These are phyloP conservation scores for Phylloporus arenicola DNA, from an alignment of 768 basidiomycete genomes.

Conservation along the genomic window DNA sequence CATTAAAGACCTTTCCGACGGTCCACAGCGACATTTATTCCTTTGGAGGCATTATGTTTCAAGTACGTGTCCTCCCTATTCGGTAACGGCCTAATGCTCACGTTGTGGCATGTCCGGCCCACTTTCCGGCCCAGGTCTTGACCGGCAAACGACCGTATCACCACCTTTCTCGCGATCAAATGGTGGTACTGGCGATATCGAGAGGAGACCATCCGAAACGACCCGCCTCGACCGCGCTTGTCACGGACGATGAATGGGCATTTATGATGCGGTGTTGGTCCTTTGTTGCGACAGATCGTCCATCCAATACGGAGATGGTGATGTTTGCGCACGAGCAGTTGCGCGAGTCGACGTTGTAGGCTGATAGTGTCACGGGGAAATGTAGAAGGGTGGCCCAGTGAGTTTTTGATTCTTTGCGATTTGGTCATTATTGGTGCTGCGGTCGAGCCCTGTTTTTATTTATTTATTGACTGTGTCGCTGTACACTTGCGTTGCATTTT, in stretches of 20 bases:
- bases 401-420: not conserved
- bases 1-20: slow-evolving; percentile 10
- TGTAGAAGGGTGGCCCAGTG: not conserved
- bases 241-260: slow-evolving; percentile 19
- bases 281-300: slow-evolving; percentile 28
- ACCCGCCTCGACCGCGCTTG: not conserved
- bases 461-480: no score
- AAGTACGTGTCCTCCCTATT: slow-evolving; percentile 9
- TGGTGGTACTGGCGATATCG: slow-evolving; percentile 17
- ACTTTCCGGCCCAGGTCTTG: slow-evolving; percentile 10
- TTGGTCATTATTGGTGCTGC: not conserved
- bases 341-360: not conserved
- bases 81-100: not conserved
- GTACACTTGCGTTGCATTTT: no score
- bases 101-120: not conserved
- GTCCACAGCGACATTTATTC: slow-evolving; percentile 34
- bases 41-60: slow-evolving; percentile 26
- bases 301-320: slow-evolving; percentile 26
- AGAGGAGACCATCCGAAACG: slow-evolving; percentile 10
- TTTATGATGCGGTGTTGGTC: slow-evolving; percentile 26
- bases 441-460: no score
- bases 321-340: slow-evolving; percentile 18
- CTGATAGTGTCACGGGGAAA: not conserved
- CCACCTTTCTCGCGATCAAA: slow-evolving; percentile 13
- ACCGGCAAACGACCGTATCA: slow-evolving; percentile 22